These are phyloP conservation scores for Candida golubevii DNA, from an alignment of 805 yeast genomes.

Conservation along the genomic window DNA sequence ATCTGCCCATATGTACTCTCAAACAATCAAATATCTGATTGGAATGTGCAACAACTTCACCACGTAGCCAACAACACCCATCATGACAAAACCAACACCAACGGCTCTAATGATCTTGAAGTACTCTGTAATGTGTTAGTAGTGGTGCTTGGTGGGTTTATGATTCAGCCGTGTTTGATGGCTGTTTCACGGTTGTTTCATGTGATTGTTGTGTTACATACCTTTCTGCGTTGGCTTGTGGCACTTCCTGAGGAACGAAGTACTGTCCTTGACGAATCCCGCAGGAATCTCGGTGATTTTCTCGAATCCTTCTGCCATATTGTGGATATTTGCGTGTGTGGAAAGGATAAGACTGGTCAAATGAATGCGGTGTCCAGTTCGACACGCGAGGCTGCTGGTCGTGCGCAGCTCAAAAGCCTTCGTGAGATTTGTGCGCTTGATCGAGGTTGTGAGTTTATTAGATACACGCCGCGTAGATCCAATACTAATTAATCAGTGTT, in stretches of 20 bases:
- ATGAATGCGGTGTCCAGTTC: conserved; percentile 10
- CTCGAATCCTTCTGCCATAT: conserved; percentile 61
- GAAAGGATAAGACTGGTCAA: neutral
- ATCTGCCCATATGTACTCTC: conserved; percentile 17
- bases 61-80: conserved; percentile 96
- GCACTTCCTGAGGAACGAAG: conserved; percentile 84
- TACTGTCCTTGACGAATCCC: conserved; percentile 88
- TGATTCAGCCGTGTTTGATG: no score
- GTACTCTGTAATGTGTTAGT: conserved; percentile 55
- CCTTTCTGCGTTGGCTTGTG: conserved; percentile 86
- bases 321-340: neutral
- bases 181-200: no score
- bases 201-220: conserved; percentile 26
- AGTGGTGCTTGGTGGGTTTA: no score
- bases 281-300: conserved; percentile 81
- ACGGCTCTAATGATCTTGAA: conserved; percentile 87
- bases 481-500: no score
- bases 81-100: conserved; percentile 93
- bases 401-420: conserved; percentile 1
- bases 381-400: conserved; percentile 1
- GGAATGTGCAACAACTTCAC: conserved; percentile 94
- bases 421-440: no score
- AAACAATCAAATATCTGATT: conserved; percentile 91
- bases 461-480: no score
- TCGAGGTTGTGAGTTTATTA: no score